Evolutionary conservation across 225 moss, liverwort and hornwort species (phyloP), one percentile per base, ranked within the genome.

Genomic region (Thuidium tamariscinum): DNA sequence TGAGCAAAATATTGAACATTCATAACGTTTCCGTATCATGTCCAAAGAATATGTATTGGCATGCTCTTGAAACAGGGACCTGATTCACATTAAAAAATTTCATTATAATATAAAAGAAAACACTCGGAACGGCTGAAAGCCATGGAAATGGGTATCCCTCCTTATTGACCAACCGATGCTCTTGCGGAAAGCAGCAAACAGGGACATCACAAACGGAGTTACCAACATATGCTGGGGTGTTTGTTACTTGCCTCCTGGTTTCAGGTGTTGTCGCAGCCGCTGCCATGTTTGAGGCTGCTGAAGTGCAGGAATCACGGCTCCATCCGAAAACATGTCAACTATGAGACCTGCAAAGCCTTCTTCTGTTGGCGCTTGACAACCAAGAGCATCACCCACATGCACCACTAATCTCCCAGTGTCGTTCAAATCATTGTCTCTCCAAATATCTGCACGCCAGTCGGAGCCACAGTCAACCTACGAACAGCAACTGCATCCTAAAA

Each of bases 331-430:
- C 63, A 98, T 88, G 74, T 97, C 97, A 44, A 98, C 97, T 52
- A 96, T 88, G 30, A 98, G 81, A 37, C 97, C 97, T 70, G 98
- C 94, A 85, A 98, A 98, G 22, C 98, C 97, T 67, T 90, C 94
- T 32, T 90, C 90, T 34, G 92, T 81, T 41, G 80, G 86, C 37
- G 88, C 93, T 23, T 92, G 62, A 27, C 91, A 85, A 54, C 22
- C 62, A 65, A 98, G 85, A 29, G 95, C 98, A 85, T 98, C 92
- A 37, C 95, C 97, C 19, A 95, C 86, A 36, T 95, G 91, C 83
- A 98, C 98, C 66, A 93, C 90, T 57, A 99, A 88, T 89, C 81
- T 95, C 85, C 93, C 97, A 61, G 52, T 54, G 56, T 85, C 60
- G 27, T 80, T 70, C 64, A 60, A 56, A 48, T 71, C 71, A 62